Conservation (phyloP, 2,329 filamentous ascomycete genomes). For the Phaeophleospora eucalypticola region DNA sequence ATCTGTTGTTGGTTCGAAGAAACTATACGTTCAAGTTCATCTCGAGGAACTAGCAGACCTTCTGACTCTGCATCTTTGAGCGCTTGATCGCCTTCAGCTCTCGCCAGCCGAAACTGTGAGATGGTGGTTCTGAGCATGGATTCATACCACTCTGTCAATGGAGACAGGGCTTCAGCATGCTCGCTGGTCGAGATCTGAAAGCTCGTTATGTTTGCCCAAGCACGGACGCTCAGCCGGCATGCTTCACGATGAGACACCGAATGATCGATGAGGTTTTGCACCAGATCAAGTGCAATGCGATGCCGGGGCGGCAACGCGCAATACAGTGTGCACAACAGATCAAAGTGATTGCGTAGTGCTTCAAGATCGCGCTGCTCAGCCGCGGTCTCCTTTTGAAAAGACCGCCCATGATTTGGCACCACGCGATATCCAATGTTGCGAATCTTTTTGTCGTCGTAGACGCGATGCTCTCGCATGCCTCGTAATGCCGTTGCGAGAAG, state of each 20-base stretch:
- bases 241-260: slow-evolving; percentile 56
- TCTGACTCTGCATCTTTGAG: slow-evolving; percentile 32
- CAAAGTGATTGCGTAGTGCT: slow-evolving; percentile 59
- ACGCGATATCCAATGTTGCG: slow-evolving; percentile 52
- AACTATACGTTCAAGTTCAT: slow-evolving; percentile 50
- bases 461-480: slow-evolving; percentile 38
- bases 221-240: slow-evolving; percentile 54
- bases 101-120: slow-evolving; percentile 53
- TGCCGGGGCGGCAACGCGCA: slow-evolving; percentile 52
- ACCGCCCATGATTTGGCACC: slow-evolving; percentile 58
- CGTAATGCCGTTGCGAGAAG: slow-evolving; percentile 49
- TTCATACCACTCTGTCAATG: slow-evolving; percentile 53
- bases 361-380: slow-evolving; percentile 52
- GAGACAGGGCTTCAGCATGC: slow-evolving; percentile 40
- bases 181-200: slow-evolving; percentile 55
- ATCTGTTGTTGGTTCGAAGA: slow-evolving; percentile 56
- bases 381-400: slow-evolving; percentile 55
- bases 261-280: slow-evolving; percentile 55
- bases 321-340: slow-evolving; percentile 58
- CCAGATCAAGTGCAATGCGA: slow-evolving; percentile 50
- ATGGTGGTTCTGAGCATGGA: slow-evolving; percentile 52
- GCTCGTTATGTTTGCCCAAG: slow-evolving; percentile 55
- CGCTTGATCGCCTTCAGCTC: slow-evolving; percentile 52
- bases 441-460: slow-evolving; percentile 52
- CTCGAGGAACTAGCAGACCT: slow-evolving; percentile 38